phyloP scores from a whole-genome alignment of 495 filamentous ascomycete genomes.

The Penicilliopsis zonata region DNA sequence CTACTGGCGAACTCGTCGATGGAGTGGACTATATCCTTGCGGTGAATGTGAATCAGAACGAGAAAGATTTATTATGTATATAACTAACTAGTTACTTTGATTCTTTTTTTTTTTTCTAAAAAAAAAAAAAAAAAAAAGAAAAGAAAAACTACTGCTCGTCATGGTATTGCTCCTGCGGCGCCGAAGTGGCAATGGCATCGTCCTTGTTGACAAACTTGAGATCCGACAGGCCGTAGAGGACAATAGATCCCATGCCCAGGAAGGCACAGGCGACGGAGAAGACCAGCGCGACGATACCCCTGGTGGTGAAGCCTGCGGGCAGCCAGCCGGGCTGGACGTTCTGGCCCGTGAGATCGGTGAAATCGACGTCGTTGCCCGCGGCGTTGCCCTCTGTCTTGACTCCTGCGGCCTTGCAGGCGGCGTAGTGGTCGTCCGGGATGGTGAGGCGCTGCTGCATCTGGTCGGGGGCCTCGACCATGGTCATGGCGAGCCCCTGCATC shows the following conservation, averaged over 20 bases:
- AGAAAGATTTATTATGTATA: no score
- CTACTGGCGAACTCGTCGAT: constrained; percentile 12
- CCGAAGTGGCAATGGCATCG: no score
- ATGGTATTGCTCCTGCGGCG: no score
- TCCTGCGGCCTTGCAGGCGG: constrained; percentile 36
- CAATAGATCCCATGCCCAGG: constrained; percentile 52
- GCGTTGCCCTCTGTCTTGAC: constrained; percentile 59
- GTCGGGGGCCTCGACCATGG: constrained; percentile 37
- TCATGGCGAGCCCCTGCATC: constrained; percentile 26
- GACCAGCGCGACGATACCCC: constrained; percentile 60
- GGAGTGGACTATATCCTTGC: constrained; percentile 36
- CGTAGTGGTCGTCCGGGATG: constrained; percentile 51
- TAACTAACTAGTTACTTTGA: no score
- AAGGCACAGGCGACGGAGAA: constrained; percentile 58
- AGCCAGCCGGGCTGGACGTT: constrained; percentile 44
- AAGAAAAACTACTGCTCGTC: no score
- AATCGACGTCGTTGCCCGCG: constrained; percentile 49
- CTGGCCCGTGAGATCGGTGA: constrained; percentile 50
- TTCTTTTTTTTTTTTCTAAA: no score
- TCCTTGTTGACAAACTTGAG: no score
- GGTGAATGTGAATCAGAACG: no score
- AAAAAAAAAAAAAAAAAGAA: no score
- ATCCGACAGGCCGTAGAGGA: constrained; percentile 46
- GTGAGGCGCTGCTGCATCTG: constrained; percentile 6
- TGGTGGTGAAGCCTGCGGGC: constrained; percentile 57